Evolutionary conservation across 2,329 filamentous ascomycete species (phyloP), one percentile per base, ranked within the genome.

Genomic region (Colletotrichum filicis): DNA sequence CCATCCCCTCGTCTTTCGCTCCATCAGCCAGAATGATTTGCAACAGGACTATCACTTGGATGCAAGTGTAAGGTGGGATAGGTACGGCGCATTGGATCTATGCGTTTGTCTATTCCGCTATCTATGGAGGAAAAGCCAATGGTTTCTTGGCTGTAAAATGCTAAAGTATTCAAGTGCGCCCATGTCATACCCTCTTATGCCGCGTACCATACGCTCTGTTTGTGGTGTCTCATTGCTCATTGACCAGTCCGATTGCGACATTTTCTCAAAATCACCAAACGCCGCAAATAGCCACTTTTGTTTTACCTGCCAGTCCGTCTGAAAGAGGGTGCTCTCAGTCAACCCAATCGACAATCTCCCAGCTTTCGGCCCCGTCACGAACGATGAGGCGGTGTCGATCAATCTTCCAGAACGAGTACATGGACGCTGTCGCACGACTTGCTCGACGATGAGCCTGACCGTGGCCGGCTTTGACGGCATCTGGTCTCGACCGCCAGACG

Each of bases 341-440:
- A 60, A 81, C 80, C 92, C 92, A 94, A 53, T 89, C 85, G 52
- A 83, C 83, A 75, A 94, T 87, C 63, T 89, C 85, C 91, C 93
- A 97, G 57, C 84, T 87, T 75, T 86, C 81, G 49, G 88, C 90
- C 22, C 88, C 89, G 78, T 96, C 91, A 28, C 87, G 86, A 74
- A 98, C 88, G 46, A 90, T 89, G 78, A 97, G 84, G 70, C 89
- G 89, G 77, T 92, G 88, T 75, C 93, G 91, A 78, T 93, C 91
- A 78, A 95, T 94, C 72, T 86, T 86, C 88, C 93, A 93, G 87
- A 82, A 93, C 82, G 82, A 89, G 83, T 87, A 93, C 83, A 85
- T 89, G 82, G 87, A 90, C 84, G 85, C 90, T 80, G 86, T 89
- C 82, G 83, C 91, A 81, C 90, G 89, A 86, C 84, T 94, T 80